Evolutionary conservation across 805 yeast genomes (phyloP), one percentile per base, ranked within the genome.

Genomic region (Grigorovia jiainica): DNA sequence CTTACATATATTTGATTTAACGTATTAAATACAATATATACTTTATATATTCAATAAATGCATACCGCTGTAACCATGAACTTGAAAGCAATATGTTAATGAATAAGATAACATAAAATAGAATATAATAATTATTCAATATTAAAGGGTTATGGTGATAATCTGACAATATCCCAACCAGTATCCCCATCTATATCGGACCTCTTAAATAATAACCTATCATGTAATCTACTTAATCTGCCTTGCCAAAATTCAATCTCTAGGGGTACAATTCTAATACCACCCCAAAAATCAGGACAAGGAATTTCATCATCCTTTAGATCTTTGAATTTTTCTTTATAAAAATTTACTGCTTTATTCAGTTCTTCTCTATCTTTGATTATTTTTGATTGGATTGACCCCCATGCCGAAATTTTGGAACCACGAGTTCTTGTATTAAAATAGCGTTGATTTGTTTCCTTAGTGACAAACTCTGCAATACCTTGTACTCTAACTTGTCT

Each of bases 211-310:
- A 79, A 75, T 39, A 89, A 68, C 52, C 98, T 75, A 62, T 90
- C 98, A 61, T 90, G 98, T 41, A 90, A 68, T 58, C 98, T 74
- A 55, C 85, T 80, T 45, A 73, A 70, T 47, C 98, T 77, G 13
- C 98, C 98, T 66, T 92, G 97, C 97, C 97, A 90, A 57, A 90
- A 92, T 65, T 90, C 98, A 49, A 90, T 74, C 57, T 86, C 95
- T 34, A 84, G 65, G 4, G 98, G 98, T 33, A 82, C 78, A 16
- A 90, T 71, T 54, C 95, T 72, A 38, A 90, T 58, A 1, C 98
- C 98, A 42, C 97, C 97, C 98, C 98, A 90, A 58, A 68, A 80
- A 29, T 85, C 89, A 11, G 98, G 98, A 48, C 95, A 82, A 19
- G 95, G 92, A 36, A 90, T 77, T 21, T 41, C 39, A 27, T 75